Conservation (phyloP, 176 grass and related monocot genomes). For the Metroxylon sagu region DNA sequence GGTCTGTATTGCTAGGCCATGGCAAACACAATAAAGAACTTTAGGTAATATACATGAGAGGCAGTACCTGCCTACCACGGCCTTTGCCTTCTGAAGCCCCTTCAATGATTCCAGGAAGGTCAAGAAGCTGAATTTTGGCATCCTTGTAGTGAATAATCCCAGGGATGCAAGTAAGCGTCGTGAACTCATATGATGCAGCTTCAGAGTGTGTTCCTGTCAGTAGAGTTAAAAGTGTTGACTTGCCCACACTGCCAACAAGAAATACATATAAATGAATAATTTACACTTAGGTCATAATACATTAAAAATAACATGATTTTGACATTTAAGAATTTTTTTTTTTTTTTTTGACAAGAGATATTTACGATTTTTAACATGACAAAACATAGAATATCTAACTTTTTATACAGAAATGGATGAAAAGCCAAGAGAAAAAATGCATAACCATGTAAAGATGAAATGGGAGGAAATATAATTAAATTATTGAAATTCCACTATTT, state of each 20-base stretch:
- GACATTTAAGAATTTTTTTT: too few species aligned
- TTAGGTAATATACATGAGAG: not conserved
- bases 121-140: constrained; percentile 98
- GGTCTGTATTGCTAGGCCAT: not conserved
- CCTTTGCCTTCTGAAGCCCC: constrained; percentile 99
- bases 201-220: constrained; percentile 98
- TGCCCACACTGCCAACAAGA: constrained; percentile 75
- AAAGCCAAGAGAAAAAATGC: too few species aligned
- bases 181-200: constrained; percentile 98
- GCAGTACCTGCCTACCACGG: constrained; percentile 84
- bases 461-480: too few species aligned
- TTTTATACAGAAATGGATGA: too few species aligned
- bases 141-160: constrained; percentile 99
- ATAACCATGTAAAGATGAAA: too few species aligned
- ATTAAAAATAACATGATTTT: not conserved
- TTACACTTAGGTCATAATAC: not conserved
- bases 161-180: constrained; percentile 97
- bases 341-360: too few species aligned
- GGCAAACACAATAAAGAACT: not conserved
- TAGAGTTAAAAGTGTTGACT: constrained; percentile 91
- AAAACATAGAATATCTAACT: too few species aligned
- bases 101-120: constrained; percentile 99
- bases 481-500: too few species aligned
- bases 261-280: constrained; percentile 12
- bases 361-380: too few species aligned